A percentile compares a stretch with the other conserved stretches of the same genome.
phyloP scores from a whole-genome alignment of 2,329 filamentous ascomycete species.

The Phaeosphaeriaceae sp. region DNA sequence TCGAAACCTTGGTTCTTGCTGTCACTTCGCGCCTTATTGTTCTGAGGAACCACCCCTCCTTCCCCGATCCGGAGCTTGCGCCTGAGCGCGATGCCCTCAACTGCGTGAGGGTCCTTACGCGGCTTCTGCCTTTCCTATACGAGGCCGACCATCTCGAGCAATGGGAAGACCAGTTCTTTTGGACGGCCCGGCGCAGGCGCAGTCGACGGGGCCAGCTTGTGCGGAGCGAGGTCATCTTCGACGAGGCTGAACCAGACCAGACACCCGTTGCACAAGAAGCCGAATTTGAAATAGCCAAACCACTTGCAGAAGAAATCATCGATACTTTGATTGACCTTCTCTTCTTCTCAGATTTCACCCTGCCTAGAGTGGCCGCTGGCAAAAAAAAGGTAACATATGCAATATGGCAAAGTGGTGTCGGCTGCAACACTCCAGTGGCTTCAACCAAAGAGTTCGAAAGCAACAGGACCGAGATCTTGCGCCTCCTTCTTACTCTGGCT shows the following conservation, averaged over 20 bases:
- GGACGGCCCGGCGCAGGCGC: slow-evolving; percentile 74
- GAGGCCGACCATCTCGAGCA: slow-evolving; percentile 80
- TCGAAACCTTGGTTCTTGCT: slow-evolving; percentile 86
- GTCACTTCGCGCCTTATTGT: slow-evolving; percentile 82
- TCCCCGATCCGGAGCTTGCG: slow-evolving; percentile 84
- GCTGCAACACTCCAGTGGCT: slow-evolving; percentile 86
- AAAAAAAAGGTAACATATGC: slow-evolving; percentile 86
- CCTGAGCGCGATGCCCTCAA: slow-evolving; percentile 89
- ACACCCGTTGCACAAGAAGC: slow-evolving; percentile 55
- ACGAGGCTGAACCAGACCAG: slow-evolving; percentile 68
- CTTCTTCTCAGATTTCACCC: slow-evolving; percentile 89
- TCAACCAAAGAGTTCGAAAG: slow-evolving; percentile 92
- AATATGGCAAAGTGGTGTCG: slow-evolving; percentile 98
- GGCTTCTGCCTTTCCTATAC: slow-evolving; percentile 88
- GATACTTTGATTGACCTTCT: slow-evolving; percentile 87
- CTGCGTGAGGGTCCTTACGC: slow-evolving; percentile 88
- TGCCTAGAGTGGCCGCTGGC: slow-evolving; percentile 72
- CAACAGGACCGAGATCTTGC: slow-evolving; percentile 88
- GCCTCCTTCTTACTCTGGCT: slow-evolving; percentile 82
- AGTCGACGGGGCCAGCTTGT: slow-evolving; percentile 53
- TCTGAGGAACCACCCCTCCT: slow-evolving; percentile 86
- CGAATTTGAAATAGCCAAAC: slow-evolving; percentile 82
- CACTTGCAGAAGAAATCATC: slow-evolving; percentile 89
- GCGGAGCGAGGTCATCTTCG: slow-evolving; percentile 78
- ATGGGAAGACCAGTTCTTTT: slow-evolving; percentile 96